phyloP scores from a whole-genome alignment of 2,329 filamentous ascomycete genomes.

The Fusarium mangiferae region DNA sequence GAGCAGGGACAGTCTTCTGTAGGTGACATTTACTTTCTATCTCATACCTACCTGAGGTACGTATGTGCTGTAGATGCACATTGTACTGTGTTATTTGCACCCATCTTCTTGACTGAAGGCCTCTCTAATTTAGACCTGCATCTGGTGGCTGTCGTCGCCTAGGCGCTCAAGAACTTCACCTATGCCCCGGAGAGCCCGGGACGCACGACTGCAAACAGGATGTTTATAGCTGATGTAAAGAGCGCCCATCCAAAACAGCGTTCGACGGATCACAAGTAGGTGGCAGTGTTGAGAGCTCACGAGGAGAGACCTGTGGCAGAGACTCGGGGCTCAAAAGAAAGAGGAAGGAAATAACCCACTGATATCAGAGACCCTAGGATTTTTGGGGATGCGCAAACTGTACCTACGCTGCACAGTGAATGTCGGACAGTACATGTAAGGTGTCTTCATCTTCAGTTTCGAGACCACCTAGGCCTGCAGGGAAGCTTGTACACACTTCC shows the following conservation, averaged over 20 bases:
- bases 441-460: conserved; percentile 19
- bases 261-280: not conserved
- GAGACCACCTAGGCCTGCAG: conserved; percentile 10
- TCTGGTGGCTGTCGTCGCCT: conserved; percentile 22
- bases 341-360: not conserved
- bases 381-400: not conserved
- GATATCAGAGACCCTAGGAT: not conserved
- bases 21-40: not conserved
- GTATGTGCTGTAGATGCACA: not conserved
- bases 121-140: conserved; percentile 15
- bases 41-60: not conserved
- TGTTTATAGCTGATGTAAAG: not conserved
- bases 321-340: not conserved
- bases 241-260: not conserved
- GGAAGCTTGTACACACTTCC: conserved; percentile 15
- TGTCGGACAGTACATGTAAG: conserved; percentile 3
- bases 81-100: conserved; percentile 19
- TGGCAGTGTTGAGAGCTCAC: conserved; percentile 22
- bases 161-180: conserved; percentile 6
- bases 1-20: not conserved
- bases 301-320: not conserved
- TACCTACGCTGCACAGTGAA: not conserved
- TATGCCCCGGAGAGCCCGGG: conserved; percentile 21
- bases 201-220: not conserved
- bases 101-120: not conserved